A percentile compares a stretch with the other conserved stretches of the same genome.
These are phyloP conservation scores for Isatis lusitanica DNA, from an alignment of 441 rosid genomes.

Conservation along the genomic window DNA sequence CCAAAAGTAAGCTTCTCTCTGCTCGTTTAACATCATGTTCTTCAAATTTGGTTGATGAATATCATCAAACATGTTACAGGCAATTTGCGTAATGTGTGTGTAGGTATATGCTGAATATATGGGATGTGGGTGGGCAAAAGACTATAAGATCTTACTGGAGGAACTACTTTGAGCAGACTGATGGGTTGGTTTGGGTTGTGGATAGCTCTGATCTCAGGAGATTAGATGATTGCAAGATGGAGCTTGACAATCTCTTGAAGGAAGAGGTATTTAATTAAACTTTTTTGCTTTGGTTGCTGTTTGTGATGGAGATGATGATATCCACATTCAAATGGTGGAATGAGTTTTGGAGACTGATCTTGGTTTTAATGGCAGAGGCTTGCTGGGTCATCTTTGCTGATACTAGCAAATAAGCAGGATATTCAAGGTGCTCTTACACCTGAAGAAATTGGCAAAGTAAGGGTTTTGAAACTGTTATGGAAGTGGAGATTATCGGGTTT, in stretches of 20 bases:
- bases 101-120: slow-evolving; percentile 85
- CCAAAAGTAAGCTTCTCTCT: slow-evolving; percentile 45
- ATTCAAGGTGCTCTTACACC: slow-evolving; percentile 87
- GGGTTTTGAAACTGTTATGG: neutral
- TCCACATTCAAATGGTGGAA: neutral
- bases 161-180: slow-evolving; percentile 97
- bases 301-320: neutral
- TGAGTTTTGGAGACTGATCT: slow-evolving; percentile 1
- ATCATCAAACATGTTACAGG: slow-evolving; percentile 9
- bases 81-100: slow-evolving; percentile 17
- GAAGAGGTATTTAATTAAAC: slow-evolving; percentile 61
- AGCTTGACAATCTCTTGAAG: slow-evolving; percentile 85
- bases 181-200: slow-evolving; percentile 96
- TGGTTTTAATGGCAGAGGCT: slow-evolving; percentile 61
- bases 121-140: slow-evolving; percentile 98
- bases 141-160: slow-evolving; percentile 97
- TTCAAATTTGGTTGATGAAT: slow-evolving; percentile 4
- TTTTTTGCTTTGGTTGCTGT: neutral
- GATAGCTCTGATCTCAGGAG: slow-evolving; percentile 96
- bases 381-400: slow-evolving; percentile 82
- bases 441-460: slow-evolving; percentile 80
- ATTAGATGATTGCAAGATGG: slow-evolving; percentile 91
- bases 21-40: neutral
- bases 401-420: slow-evolving; percentile 93
- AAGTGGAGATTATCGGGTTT: neutral